These are phyloP conservation scores for Phytophthora quininea DNA, from an alignment of 352 stramenopile genomes.

Conservation along the genomic window DNA sequence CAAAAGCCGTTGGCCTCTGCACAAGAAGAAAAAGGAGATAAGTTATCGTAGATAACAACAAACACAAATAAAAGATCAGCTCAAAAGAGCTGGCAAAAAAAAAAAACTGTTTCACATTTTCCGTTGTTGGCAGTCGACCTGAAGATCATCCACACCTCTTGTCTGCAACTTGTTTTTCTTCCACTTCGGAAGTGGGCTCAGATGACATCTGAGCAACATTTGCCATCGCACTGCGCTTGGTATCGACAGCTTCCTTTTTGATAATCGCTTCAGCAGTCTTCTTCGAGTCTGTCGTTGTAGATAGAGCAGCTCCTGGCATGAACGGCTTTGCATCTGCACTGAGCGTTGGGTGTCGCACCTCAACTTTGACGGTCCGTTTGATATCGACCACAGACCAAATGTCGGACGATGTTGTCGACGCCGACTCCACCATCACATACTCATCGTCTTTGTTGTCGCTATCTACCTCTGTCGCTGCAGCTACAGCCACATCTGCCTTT, in stretches of 20 bases:
- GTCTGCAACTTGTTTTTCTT: neutral
- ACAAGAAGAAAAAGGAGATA: conserved; percentile 11
- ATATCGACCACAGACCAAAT: conserved; percentile 21
- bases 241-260: neutral
- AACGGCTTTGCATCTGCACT: conserved; percentile 25
- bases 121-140: neutral
- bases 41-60: conserved; percentile 7
- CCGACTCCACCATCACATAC: conserved; percentile 23
- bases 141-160: neutral
- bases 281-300: neutral
- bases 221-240: neutral
- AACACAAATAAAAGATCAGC: conserved; percentile 27
- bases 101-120: neutral
- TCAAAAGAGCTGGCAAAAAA: conserved; percentile 22
- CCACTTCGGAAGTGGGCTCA: conserved; percentile 16
- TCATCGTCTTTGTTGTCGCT: conserved; percentile 15
- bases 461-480: neutral
- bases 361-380: conserved; percentile 12
- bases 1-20: conserved; percentile 26
- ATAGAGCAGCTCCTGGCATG: conserved; percentile 13
- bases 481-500: neutral
- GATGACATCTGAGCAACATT: conserved; percentile 2
- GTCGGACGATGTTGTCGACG: neutral
- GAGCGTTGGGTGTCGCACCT: conserved; percentile 5
- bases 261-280: neutral